Conservation (phyloP, 208 protist genomes). For the Trypanosoma grayi region DNA sequence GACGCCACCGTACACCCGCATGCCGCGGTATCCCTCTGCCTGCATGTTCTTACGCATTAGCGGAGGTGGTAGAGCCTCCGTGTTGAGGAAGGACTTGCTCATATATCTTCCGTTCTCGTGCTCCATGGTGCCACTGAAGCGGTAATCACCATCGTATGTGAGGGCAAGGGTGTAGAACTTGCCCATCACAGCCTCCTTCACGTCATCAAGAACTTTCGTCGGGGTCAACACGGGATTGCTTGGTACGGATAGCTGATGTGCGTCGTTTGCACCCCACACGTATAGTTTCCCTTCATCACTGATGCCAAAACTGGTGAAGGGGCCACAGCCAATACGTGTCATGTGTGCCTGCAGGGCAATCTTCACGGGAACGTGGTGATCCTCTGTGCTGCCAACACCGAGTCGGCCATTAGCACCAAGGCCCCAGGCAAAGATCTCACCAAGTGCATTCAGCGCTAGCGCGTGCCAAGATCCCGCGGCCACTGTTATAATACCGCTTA, state of each 20-base stretch:
- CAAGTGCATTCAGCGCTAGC: constrained; percentile 69
- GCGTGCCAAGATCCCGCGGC: constrained; percentile 75
- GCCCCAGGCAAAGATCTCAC: constrained; percentile 76
- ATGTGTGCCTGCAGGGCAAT: constrained; percentile 48
- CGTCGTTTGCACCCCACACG: constrained; percentile 75
- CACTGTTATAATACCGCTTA: constrained; percentile 61
- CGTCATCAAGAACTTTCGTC: constrained; percentile 52
- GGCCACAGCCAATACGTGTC: constrained; percentile 65
- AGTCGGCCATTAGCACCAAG: constrained; percentile 61
- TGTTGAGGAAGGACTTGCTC: constrained; percentile 51
- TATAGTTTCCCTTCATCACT: constrained; percentile 62
- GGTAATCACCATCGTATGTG: constrained; percentile 49
- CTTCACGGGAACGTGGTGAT: constrained; percentile 42
- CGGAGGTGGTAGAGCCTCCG: constrained; percentile 43
- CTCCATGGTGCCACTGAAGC: constrained; percentile 58
- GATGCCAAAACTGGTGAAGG: constrained; percentile 69
- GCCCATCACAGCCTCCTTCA: constrained; percentile 64
- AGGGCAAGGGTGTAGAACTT: constrained; percentile 65
- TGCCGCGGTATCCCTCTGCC: constrained; percentile 31
- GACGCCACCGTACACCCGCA: constrained; percentile 54
- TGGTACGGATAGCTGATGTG: constrained; percentile 41
- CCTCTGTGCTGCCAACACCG: constrained; percentile 41
- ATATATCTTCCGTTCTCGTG: constrained; percentile 34
- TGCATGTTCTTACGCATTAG: constrained; percentile 31
- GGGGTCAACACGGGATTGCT: constrained; percentile 27